Base-by-base conservation (phyloP, 352 stramenopile genomes). In the Pythium phragmiticola region DNA sequence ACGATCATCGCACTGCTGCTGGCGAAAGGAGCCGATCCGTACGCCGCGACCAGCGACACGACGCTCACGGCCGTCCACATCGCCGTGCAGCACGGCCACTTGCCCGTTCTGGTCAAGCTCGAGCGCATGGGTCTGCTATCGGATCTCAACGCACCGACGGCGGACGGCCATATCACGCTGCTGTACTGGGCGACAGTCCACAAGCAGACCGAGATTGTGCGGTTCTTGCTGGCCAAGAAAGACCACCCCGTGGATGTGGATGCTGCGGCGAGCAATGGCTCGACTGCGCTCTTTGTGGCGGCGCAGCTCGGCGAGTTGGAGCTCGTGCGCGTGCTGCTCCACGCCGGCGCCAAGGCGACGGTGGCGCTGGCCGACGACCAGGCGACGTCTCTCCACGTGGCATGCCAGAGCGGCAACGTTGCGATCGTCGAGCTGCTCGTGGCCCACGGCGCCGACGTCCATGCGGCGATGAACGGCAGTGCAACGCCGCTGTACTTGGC, bases 291-390 rank as follows among this genome's bases (percentile, higher is more conserved):
- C 33, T 74, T 77, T 56, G 76, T 90, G 9, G 83, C 85, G 1
- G 78, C 82, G 63, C 73, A 87, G 33, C 71, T 82, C 34, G 80
- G 84, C 33, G 77, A 92, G 59, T 74, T 76, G 19, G 70, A 89
- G 19, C 64, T 87, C 14, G 77, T 92, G 45, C 75, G 86, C 50
- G 41, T 87, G 33, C 72, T 94, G 39, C 72, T 90, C 9, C 70
- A 71, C 9, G 77, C 71, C 47, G 80, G 78, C 3, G 85, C 82
- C 2, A 82, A 84, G 34, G 66, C 87, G 37, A 84, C 88, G 28
- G 53, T 65, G 19, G 47, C 49, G 37, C 57, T 70, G 11, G 33
- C 5, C 2, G 63, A 70, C 30, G 68, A 70, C 53, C 57, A 64
- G 45, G 52, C 60, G 33, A 70, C 52, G 50, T 57, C 67, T 16